Evolutionary conservation across 495 filamentous ascomycete genomes (phyloP), one percentile per base, ranked within the genome.

Genomic region (Aspergillus egyptiacus): DNA sequence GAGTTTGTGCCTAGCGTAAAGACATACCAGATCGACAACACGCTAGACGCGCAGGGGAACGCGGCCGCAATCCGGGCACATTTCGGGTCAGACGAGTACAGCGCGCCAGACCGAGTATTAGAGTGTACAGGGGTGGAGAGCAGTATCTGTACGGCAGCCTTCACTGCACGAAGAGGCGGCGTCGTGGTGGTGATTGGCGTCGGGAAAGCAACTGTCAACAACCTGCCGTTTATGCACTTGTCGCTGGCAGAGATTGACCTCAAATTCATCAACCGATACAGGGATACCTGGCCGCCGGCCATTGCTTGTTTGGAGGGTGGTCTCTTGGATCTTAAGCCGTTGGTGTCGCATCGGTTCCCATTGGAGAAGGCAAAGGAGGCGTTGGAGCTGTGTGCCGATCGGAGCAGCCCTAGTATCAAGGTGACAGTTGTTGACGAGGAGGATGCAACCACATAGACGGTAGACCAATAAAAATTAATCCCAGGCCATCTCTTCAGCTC

Each of bases 311-410:
- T 66, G 15, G 60, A 56, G 46, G 72, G 75, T 11, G 74, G 71
- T 0, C 68, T 82, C n/a, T 37, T 83, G 14, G 72, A 83, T 45
- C 61, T 83, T 35, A 81, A 75, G 55, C 74, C 71, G 28, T 65
- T 89, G 22, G 76, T 95, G 15, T 91, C 87, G 17, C 87, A 93
- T 66, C 71, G 65, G 2, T 80, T 77, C 49, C 72, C 76, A 3
- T 61, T 84, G 17, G 78, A 81, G 54, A 67, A 70, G 40, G 79
- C 79, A 1, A 33, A 77, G 8, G 70, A 79, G 27, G 81, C 80
- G 0, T 60, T 83, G 53, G 64, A 80, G 20, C 33, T 77, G 7
- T 70, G 64, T 39, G 67, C 74, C 3, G 73, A 81, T 58, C 46
- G 67, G 1, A 61, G 54, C 5, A 72, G 69, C 19, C 71, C 71